Base-by-base conservation (phyloP, 2,329 filamentous ascomycete species). In the Xenoacremonium recifei region DNA sequence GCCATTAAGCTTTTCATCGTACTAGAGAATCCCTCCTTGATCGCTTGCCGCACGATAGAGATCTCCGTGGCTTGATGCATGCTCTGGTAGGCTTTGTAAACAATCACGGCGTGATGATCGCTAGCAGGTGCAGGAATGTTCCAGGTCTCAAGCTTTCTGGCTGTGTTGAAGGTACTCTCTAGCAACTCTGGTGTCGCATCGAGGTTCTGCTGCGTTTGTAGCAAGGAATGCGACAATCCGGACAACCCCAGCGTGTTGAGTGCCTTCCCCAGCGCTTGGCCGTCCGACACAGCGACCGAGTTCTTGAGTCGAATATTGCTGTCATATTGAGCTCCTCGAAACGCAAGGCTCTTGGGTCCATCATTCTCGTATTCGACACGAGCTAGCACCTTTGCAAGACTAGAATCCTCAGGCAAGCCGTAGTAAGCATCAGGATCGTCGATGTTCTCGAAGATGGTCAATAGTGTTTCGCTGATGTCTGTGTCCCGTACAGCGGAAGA, bases 341-440 rank as follows among this genome's bases (percentile, higher is more conserved):
- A 96, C 18, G 93, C 84, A 15, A 99, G 76, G 50, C 87, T 92
- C 59, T 95, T 95, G 37, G 84, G 74, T 0, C 91, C 91, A 53
- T 95, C 85, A 37, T 84, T 84, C 66, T 99, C 93, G 59, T 96
- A 92, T 52, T 96, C 89, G 4, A 97, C 76, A 9, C 88, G 84
- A 37, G 85, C 80, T 44, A 97, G 72, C 1, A 97, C 85, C 10
- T 85, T 89, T 13, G 79, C 73, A 13, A 99, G 68, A 43, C 83
- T 90, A 6, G 89, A 79, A 30, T 80, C 80, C 63, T 95, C 87
- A 31, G 88, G 80, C 6, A 96, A 76, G 4, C 93, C 95, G 60
- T 99, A 99, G 63, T 95, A 99, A 1, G 90, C 85, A 63, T 99
- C 93, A 2, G 91, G 92, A 57, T 99, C 95, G 59, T 96, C 91